These are phyloP conservation scores for Umbelopsis sp. DNA, from an alignment of 371 early-diverging fungal species.

Conservation along the genomic window DNA sequence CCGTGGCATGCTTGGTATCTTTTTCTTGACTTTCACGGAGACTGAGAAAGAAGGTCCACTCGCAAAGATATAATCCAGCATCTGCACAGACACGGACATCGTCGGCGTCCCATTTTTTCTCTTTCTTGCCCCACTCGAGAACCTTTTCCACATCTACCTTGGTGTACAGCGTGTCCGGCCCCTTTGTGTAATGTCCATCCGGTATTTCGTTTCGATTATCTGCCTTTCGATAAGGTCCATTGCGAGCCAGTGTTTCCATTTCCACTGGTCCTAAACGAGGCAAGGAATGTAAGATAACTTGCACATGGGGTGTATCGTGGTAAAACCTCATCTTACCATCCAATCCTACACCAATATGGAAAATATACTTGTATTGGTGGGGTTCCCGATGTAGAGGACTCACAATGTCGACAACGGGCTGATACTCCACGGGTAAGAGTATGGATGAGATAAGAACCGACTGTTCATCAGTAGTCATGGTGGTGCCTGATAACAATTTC, in stretches of 20 bases:
- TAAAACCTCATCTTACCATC: constrained; percentile 1
- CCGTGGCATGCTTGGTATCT: not conserved
- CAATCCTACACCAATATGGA: constrained; percentile 15
- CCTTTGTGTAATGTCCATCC: not conserved
- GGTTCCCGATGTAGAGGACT: constrained; percentile 4
- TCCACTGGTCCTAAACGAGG: not conserved
- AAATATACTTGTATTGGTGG: not conserved
- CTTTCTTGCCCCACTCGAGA: constrained; percentile 2
- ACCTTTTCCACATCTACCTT: not conserved
- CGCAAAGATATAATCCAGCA: constrained; percentile 9
- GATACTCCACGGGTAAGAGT: constrained; percentile 1
- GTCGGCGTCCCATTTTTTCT: not conserved
- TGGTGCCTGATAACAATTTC: constrained; percentile 1
- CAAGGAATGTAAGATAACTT: not conserved
- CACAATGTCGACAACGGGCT: not conserved
- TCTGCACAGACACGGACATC: not conserved
- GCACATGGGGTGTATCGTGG: too few relatives aligned
- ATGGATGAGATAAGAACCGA: not conserved
- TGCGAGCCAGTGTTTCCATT: not conserved
- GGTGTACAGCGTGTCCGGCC: not conserved
- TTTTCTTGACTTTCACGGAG: not conserved
- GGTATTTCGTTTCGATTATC: constrained; percentile 4
- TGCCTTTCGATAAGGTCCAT: not conserved
- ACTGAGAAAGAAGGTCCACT: not conserved
- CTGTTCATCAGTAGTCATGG: not conserved